Evolutionary conservation across 2,329 filamentous ascomycete genomes (phyloP).

Genomic region (Sclerotinia minor): DNA sequence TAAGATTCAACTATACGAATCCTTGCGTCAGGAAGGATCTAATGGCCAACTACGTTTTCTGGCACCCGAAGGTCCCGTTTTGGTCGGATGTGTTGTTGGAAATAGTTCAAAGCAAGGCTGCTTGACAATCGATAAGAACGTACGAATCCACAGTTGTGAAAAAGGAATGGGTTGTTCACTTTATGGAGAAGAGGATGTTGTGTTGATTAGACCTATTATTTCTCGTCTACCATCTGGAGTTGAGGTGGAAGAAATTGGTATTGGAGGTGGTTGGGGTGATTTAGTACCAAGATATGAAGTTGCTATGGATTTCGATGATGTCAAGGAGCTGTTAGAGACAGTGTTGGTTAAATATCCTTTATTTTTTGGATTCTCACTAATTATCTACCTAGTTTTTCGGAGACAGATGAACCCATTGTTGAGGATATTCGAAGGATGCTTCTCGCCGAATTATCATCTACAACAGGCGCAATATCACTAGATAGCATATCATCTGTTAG

Average conservation of each 20-base stretch:
- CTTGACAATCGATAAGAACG: constrained; percentile 62
- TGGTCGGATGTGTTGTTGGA: constrained; percentile 73
- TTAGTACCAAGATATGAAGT: constrained; percentile 47
- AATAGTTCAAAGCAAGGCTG: constrained; percentile 71
- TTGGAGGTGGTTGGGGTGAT: constrained; percentile 78
- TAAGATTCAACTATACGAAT: constrained; percentile 69
- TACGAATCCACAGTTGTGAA: constrained; percentile 83
- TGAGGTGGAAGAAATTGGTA: constrained; percentile 70
- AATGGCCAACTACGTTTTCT: constrained; percentile 45
- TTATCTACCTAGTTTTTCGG: constrained; percentile 27
- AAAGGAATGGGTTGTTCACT: constrained; percentile 63
- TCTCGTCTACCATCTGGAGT: constrained; percentile 59
- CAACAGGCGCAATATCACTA: constrained; percentile 35
- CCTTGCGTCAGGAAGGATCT: constrained; percentile 50
- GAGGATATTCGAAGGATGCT: constrained; percentile 39
- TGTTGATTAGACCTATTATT: constrained; percentile 79
- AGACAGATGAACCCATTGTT: constrained; percentile 42
- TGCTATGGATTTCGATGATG: constrained; percentile 2
- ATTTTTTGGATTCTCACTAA: constrained; percentile 24
- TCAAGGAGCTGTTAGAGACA: constrained; percentile 9
- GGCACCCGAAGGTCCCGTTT: constrained; percentile 61
- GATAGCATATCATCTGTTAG: constrained; percentile 30
- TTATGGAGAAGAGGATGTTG: constrained; percentile 51
- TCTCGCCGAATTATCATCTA: constrained; percentile 30
- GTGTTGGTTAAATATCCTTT: background rate